Percentiles rank a stretch among this genome's conserved stretches.
Conservation (phyloP, 2,329 filamentous ascomycete species). For the Hypoxylon sp. region DNA sequence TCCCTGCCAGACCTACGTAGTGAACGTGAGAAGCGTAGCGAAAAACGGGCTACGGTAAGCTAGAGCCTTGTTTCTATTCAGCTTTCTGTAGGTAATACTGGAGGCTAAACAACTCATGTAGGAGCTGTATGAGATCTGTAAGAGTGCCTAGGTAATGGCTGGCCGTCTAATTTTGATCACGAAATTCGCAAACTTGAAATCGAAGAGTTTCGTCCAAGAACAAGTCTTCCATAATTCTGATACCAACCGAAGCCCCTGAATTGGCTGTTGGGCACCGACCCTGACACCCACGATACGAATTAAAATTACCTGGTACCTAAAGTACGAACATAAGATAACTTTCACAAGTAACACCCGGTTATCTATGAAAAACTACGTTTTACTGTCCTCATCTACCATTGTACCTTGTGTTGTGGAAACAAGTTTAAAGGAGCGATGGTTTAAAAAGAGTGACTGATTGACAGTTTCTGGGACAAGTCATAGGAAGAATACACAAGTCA, state of each 20-base stretch:
- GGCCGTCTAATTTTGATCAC: neutral
- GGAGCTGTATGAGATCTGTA: slow-evolving; percentile 1
- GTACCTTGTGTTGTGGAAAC: too few relatives aligned
- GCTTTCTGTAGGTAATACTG: neutral
- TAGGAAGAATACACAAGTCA: neutral
- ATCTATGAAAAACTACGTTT: too few relatives aligned
- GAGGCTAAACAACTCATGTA: neutral
- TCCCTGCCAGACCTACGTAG: neutral
- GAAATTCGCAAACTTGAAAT: slow-evolving; percentile 2
- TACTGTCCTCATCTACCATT: too few relatives aligned
- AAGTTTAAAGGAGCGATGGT: too few relatives aligned
- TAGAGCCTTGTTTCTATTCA: neutral
- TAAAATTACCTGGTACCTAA: too few relatives aligned
- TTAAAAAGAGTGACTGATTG: too few relatives aligned
- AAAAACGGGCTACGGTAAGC: neutral
- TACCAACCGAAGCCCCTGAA: neutral
- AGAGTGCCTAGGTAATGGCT: slow-evolving; percentile 1
- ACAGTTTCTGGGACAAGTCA: too few relatives aligned
- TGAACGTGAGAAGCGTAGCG: neutral
- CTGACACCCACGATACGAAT: neutral
- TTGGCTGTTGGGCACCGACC: neutral
- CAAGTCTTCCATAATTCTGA: slow-evolving; percentile 25
- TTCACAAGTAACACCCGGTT: too few relatives aligned
- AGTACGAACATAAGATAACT: too few relatives aligned
- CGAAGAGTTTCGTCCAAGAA: neutral